Evolutionary conservation across 1,139 yeast species (phyloP).

Genomic region (Debaryomyces sp.): DNA sequence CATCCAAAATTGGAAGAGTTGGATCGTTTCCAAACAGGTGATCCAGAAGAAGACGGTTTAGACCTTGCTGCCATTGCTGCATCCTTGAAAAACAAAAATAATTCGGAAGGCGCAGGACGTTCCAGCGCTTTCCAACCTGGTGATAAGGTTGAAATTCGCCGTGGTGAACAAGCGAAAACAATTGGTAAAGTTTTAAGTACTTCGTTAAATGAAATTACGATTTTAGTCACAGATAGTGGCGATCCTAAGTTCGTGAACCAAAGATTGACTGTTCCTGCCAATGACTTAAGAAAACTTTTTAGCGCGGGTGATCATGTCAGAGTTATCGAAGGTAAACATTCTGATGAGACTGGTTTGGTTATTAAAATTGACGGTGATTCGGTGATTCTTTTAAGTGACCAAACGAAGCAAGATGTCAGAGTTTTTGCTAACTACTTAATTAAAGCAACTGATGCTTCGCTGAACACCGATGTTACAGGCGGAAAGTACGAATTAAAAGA

Average conservation of each 20-base stretch:
- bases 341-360: conserved; percentile 94
- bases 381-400: conserved; percentile 87
- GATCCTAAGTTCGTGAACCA: conserved; percentile 51
- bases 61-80: conserved; percentile 87
- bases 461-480: conserved; percentile 36
- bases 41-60: conserved; percentile 71
- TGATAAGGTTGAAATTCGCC: conserved; percentile 86
- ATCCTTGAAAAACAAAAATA: conserved; percentile 64
- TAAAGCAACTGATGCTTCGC: conserved; percentile 74
- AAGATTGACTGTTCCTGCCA: conserved; percentile 69
- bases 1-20: conserved; percentile 89
- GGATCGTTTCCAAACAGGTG: conserved; percentile 75
- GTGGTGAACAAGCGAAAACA: conserved; percentile 93
- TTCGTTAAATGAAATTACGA: conserved; percentile 63
- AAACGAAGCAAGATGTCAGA: conserved; percentile 82
- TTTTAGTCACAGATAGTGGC: conserved; percentile 56
- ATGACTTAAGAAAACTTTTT: conserved; percentile 82
- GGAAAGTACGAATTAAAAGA: conserved; percentile 88
- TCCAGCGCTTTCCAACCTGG: conserved; percentile 81
- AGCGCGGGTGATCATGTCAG: conserved; percentile 94
- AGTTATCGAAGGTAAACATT: conserved; percentile 86
- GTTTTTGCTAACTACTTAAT: conserved; percentile 89
- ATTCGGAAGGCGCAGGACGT: conserved; percentile 27
- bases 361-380: conserved; percentile 81
- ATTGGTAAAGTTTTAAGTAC: conserved; percentile 77